A percentile compares a stretch with the other conserved stretches of the same genome.
phyloP scores from a whole-genome alignment of 371 early-diverging fungal species.

The Mucor racemosus region DNA sequence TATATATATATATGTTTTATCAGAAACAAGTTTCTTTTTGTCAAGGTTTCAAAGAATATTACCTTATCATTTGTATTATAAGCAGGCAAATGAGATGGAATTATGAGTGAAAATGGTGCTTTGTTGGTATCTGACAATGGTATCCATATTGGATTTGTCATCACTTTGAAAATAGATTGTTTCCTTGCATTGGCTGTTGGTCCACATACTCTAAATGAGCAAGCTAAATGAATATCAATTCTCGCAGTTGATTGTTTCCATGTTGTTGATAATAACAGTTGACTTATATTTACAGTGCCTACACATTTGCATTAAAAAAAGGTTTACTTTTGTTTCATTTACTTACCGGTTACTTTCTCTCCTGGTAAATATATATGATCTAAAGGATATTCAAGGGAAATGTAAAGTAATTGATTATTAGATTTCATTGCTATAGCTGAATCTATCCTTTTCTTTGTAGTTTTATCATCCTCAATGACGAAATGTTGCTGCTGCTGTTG shows the following conservation, averaged over 20 bases:
- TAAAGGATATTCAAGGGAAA: conserved; percentile 17
- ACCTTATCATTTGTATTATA: conserved; percentile 29
- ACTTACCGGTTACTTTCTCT: conserved; percentile 25
- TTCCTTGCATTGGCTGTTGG: not conserved
- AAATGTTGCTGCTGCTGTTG: conserved; percentile 10
- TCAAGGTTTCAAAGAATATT: not conserved
- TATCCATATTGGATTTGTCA: conserved; percentile 15
- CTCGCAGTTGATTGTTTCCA: conserved; percentile 1
- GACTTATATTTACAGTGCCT: not conserved
- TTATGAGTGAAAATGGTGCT: conserved; percentile 20
- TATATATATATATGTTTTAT: not conserved
- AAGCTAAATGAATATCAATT: conserved; percentile 27
- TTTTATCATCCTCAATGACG: conserved; percentile 11
- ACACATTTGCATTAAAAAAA: conserved; percentile 1
- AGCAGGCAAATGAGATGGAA: conserved; percentile 32
- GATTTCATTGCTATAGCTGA: conserved; percentile 4
- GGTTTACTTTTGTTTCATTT: not conserved
- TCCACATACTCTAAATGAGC: conserved; percentile 16
- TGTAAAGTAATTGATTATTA: conserved; percentile 8
- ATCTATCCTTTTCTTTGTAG: not conserved
- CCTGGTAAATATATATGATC: conserved; percentile 27
- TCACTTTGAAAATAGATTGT: conserved; percentile 26
- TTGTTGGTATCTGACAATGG: conserved; percentile 4
- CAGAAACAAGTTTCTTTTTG: not conserved
- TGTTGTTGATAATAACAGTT: not conserved